phyloP scores from a whole-genome alignment of 441 rosid genomes.

The Dalechampia spathulata region DNA sequence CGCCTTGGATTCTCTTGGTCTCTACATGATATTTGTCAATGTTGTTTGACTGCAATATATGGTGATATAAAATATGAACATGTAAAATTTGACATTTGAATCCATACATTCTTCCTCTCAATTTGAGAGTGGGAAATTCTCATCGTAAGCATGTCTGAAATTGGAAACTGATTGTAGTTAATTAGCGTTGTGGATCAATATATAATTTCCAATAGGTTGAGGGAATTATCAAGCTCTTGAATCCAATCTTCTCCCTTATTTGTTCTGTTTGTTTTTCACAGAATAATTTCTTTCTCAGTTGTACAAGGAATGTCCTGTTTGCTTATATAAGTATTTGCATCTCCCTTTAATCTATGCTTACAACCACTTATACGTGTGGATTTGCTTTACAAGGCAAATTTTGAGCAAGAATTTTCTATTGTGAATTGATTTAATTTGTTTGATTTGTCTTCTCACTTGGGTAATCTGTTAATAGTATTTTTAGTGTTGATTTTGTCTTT shows the following conservation, averaged over 20 bases:
- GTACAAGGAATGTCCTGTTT: background rate
- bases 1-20: background rate
- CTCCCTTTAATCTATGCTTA: background rate
- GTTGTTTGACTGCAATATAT: background rate
- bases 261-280: too few relatives aligned
- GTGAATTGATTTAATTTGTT: background rate
- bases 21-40: background rate
- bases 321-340: background rate
- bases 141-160: too few relatives aligned
- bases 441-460: background rate
- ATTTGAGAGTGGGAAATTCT: too few relatives aligned
- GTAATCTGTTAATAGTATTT: background rate
- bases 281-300: background rate
- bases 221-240: too few relatives aligned
- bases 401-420: background rate
- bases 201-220: too few relatives aligned
- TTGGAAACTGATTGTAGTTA: too few relatives aligned
- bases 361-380: background rate
- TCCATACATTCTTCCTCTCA: background rate
- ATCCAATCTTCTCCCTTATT: too few relatives aligned
- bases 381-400: background rate
- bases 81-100: background rate
- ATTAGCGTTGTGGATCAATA: too few relatives aligned
- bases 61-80: background rate
- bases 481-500: too few relatives aligned